These are phyloP conservation scores for Teratosphaeria gauchensis DNA, from an alignment of 2,329 filamentous ascomycete genomes.

Conservation along the genomic window DNA sequence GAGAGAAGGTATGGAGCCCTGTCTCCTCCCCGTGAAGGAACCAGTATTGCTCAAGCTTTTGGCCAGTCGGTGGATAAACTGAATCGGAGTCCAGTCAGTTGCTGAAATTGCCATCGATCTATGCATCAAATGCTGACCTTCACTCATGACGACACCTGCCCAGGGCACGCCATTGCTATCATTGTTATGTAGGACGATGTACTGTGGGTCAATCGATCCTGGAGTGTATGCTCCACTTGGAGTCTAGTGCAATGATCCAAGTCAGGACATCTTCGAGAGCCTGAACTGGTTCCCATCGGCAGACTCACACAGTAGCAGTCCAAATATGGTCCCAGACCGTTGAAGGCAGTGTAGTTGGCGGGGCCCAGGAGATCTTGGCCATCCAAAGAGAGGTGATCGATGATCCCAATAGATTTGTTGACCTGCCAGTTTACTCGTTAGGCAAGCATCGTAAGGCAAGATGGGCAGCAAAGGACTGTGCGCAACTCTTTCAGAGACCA, in stretches of 20 bases:
- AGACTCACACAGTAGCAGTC: slow-evolving; percentile 48
- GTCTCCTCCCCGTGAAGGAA: slow-evolving; percentile 55
- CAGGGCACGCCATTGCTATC: slow-evolving; percentile 45
- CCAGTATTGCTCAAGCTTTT: slow-evolving; percentile 55
- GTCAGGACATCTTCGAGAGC: too few species aligned
- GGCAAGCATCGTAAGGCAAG: not conserved
- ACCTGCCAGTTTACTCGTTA: not conserved
- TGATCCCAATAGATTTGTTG: slow-evolving; percentile 33
- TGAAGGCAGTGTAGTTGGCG: slow-evolving; percentile 20
- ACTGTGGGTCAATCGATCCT: slow-evolving; percentile 40
- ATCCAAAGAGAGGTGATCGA: slow-evolving; percentile 36
- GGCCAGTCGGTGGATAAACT: slow-evolving; percentile 47
- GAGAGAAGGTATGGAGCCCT: slow-evolving; percentile 51
- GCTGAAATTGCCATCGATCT: not conserved
- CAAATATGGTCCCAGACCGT: slow-evolving; percentile 48
- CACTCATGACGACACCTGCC: slow-evolving; percentile 50
- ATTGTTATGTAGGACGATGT: slow-evolving; percentile 42
- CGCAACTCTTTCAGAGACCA: too few species aligned
- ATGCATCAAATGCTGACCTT: slow-evolving; percentile 19
- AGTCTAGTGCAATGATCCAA: slow-evolving; percentile 17
- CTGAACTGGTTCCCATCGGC: not conserved
- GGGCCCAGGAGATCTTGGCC: slow-evolving; percentile 45
- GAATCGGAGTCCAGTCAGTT: not conserved
- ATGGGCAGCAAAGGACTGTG: not conserved
- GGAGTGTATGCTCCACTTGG: slow-evolving; percentile 52